phyloP scores from a whole-genome alignment of 2,329 filamentous ascomycete species.

The Periconia sp. region DNA sequence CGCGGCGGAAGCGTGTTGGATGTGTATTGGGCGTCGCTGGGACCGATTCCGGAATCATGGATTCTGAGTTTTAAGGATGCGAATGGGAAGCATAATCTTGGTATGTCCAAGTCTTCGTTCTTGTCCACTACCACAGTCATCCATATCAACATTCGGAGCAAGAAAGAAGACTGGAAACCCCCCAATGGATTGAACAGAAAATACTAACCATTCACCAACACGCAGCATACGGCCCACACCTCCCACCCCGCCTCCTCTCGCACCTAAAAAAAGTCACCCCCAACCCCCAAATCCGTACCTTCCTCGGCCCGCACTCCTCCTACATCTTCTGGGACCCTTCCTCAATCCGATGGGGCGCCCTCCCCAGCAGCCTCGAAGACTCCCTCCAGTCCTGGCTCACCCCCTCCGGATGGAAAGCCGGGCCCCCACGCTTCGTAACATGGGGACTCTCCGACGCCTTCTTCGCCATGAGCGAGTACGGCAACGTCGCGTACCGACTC shows the following conservation, averaged over 20 bases:
- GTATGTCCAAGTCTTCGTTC: constrained; percentile 3
- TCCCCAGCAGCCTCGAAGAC: constrained; percentile 32
- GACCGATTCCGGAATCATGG: constrained; percentile 35
- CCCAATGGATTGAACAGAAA: neutral
- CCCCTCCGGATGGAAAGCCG: constrained; percentile 39
- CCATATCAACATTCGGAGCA: too few species aligned
- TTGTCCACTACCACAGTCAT: neutral
- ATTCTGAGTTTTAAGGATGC: constrained; percentile 34
- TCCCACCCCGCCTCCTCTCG: constrained; percentile 22
- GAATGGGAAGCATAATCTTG: constrained; percentile 25
- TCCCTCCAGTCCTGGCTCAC: constrained; percentile 39
- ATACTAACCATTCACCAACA: neutral
- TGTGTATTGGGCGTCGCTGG: constrained; percentile 36
- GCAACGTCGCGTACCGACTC: constrained; percentile 29
- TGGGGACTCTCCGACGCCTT: constrained; percentile 36
- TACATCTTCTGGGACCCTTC: constrained; percentile 40
- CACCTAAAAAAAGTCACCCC: constrained; percentile 29
- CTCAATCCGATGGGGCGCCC: constrained; percentile 34
- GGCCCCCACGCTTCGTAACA: constrained; percentile 34
- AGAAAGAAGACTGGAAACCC: too few species aligned
- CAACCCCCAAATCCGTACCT: constrained; percentile 31
- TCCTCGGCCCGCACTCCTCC: constrained; percentile 30
- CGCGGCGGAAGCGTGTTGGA: constrained; percentile 24
- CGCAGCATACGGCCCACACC: constrained; percentile 25
- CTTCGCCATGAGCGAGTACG: constrained; percentile 42